Evolutionary conservation across 148 eudicot species (phyloP).

Genomic region (Pharnaceum exiguum): DNA sequence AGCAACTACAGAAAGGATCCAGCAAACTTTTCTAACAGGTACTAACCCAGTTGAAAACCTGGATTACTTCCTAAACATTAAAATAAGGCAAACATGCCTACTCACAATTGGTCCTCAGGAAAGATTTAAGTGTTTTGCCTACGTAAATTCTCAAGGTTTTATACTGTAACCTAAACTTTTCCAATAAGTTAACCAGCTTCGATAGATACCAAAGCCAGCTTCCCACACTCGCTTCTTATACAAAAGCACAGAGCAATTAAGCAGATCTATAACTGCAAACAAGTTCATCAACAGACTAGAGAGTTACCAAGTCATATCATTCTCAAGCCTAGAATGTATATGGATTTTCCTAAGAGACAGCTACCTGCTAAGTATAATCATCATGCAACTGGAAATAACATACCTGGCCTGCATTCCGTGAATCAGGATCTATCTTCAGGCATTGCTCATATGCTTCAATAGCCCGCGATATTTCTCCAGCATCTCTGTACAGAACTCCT

Average conservation of each 20-base stretch:
- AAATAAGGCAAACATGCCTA: no score
- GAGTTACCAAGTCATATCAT: background rate
- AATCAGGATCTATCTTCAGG: slow-evolving; percentile 98
- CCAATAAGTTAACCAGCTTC: background rate
- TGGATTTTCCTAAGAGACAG: background rate
- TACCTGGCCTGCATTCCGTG: slow-evolving; percentile 99
- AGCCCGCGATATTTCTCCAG: slow-evolving; percentile 85
- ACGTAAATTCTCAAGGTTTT: no score
- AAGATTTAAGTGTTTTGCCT: background rate
- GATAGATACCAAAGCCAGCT: background rate
- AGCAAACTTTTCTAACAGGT: background rate
- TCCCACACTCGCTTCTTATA: no score
- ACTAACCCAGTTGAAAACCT: background rate
- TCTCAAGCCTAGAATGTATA: background rate
- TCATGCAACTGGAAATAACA: background rate
- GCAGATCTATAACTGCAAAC: background rate
- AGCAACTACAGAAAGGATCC: background rate
- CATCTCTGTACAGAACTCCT: slow-evolving; percentile 99
- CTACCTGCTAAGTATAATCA: background rate
- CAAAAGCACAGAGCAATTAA: no score
- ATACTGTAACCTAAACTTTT: no score
- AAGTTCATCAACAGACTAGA: background rate
- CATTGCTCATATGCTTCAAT: slow-evolving; percentile 98
- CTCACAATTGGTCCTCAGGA: no score
- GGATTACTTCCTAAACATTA: background rate